Evolutionary conservation across 805 yeast genomes (phyloP).

Genomic region (Sugiyamaella floridensis): DNA sequence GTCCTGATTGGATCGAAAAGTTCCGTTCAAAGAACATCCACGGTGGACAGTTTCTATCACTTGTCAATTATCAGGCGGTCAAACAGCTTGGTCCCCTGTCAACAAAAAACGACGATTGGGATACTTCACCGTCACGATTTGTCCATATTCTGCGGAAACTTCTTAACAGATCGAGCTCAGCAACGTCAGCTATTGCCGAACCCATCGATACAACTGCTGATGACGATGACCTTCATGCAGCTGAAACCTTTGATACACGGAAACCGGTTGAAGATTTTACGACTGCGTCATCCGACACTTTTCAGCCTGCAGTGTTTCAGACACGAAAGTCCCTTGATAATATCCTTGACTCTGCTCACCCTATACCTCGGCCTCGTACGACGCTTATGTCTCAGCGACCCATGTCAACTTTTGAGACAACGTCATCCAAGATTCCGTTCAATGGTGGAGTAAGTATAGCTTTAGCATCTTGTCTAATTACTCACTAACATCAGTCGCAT

Average conservation of each 20-base stretch:
- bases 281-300: background rate
- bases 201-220: background rate
- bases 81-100: constrained; percentile 34
- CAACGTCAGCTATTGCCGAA: background rate
- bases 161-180: constrained; percentile 23
- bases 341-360: constrained; percentile 1
- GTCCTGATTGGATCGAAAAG: constrained; percentile 63
- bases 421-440: background rate
- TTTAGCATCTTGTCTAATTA: background rate
- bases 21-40: constrained; percentile 51
- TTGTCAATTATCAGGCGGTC: constrained; percentile 64
- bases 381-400: constrained; percentile 8
- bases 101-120: constrained; percentile 31
- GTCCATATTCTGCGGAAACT: constrained; percentile 48
- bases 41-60: constrained; percentile 57
- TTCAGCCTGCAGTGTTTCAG: background rate
- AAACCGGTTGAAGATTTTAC: background rate
- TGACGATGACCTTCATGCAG: background rate
- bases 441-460: background rate
- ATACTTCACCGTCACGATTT: constrained; percentile 50
- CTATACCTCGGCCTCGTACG: constrained; percentile 1
- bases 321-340: constrained; percentile 2
- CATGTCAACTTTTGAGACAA: constrained; percentile 12
- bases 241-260: background rate
- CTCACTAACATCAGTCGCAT: constrained; percentile 19